phyloP scores from a whole-genome alignment of 805 yeast species.

The Huiozyma naganishii region DNA sequence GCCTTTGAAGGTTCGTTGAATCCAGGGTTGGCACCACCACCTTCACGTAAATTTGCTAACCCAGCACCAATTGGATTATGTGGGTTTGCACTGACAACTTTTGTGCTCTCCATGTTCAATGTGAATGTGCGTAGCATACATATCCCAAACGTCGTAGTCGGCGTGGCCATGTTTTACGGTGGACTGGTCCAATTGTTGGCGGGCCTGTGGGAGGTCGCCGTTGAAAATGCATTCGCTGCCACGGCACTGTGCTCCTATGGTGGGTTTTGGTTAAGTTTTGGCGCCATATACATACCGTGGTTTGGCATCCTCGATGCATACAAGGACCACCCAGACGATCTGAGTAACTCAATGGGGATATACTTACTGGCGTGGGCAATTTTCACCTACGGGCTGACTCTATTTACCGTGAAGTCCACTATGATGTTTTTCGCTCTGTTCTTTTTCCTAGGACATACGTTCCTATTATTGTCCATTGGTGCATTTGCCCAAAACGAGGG shows the following conservation, averaged over 20 bases:
- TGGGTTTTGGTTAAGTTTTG: slow-evolving; percentile 59
- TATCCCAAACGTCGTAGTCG: slow-evolving; percentile 43
- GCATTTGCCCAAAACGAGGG: slow-evolving; percentile 34
- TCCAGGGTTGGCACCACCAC: slow-evolving; percentile 52
- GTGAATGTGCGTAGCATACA: slow-evolving; percentile 42
- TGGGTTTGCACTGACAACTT: slow-evolving; percentile 54
- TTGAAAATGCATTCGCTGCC: slow-evolving; percentile 59
- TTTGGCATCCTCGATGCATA: slow-evolving; percentile 53
- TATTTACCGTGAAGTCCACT: slow-evolving; percentile 54
- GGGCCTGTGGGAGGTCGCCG: slow-evolving; percentile 55
- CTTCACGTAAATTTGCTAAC: slow-evolving; percentile 49
- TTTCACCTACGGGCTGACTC: slow-evolving; percentile 42
- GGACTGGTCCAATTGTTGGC: slow-evolving; percentile 50
- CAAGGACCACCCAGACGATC: slow-evolving; percentile 26
- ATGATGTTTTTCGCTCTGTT: slow-evolving; percentile 50
- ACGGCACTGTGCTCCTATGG: slow-evolving; percentile 54
- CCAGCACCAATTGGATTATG: slow-evolving; percentile 56
- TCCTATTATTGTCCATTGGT: slow-evolving; percentile 42
- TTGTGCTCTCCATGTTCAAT: slow-evolving; percentile 45
- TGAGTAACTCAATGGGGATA: slow-evolving; percentile 45
- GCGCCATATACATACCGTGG: slow-evolving; percentile 45
- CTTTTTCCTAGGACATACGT: slow-evolving; percentile 43
- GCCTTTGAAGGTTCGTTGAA: slow-evolving; percentile 81
- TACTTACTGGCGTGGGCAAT: slow-evolving; percentile 52
- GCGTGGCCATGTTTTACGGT: slow-evolving; percentile 52